Base-by-base conservation (phyloP, 306 rosid genomes). In the Acacia crassicarpa region DNA sequence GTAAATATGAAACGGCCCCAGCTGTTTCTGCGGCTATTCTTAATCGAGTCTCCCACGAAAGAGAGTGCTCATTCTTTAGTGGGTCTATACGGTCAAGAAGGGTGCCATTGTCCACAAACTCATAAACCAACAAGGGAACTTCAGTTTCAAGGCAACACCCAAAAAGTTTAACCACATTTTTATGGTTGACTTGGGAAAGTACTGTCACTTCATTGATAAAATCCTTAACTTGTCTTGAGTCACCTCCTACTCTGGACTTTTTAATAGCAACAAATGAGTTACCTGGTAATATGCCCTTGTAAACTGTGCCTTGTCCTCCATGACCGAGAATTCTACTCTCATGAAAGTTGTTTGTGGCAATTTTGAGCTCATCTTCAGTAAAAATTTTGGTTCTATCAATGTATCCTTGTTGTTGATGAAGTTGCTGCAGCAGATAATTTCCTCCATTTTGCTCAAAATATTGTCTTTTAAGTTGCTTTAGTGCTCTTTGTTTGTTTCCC, bases 381-480 rank as follows among this genome's bases (percentile, higher is more conserved):
- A 76, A 76, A 2, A 59, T 76, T 8, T 59, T 40, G 40, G 70
- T 63, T 16, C 40, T 22, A 5, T 41, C 23, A 16, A 15, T 33
- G 11, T 76, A 30, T 1, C 56, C 48, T 61, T 79, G 71, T 20
- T 19, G 49, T 69, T 54, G 32, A 27, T 38, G 45, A 44, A 84
- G 86, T 5, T 38, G 86, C 4, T 76, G 78, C 16, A 87, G 68
- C 30, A 76, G 1, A 2, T 43, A 44, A 44, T 70, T 10, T 8
- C 88, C 86, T 27, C 86, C 90, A 79, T 87, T 84, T 67, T 58
- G 45, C 12, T 25, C 14, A 23, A 81, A 84, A 30, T 84, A 81
- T 2, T 25, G 69, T 61, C 84, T 58, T 10, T 15, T 22, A 3
- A 58, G 65, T 9, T 22, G 32, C 3, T n/a, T 58, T 23, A 58